Evolutionary conservation across 768 basidiomycete species (phyloP).

Genomic region (Hypholoma fasciculare): DNA sequence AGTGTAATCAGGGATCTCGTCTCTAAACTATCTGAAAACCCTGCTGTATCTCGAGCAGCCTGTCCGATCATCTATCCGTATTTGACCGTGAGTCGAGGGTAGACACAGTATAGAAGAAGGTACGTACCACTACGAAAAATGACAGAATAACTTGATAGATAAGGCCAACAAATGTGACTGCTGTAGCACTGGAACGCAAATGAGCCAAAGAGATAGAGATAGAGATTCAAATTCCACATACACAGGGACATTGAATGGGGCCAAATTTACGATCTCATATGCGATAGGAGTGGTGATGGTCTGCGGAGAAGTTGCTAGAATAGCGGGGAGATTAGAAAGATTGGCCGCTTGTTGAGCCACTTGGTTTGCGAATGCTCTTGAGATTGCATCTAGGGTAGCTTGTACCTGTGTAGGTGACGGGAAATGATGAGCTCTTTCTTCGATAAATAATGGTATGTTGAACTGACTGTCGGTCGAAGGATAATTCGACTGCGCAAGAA

Average conservation of each 20-base stretch:
- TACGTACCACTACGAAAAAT: slow-evolving; percentile 42
- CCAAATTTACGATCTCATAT: slow-evolving; percentile 48
- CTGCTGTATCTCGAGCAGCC: slow-evolving; percentile 29
- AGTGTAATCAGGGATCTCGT: slow-evolving; percentile 27
- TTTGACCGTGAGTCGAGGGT: not conserved
- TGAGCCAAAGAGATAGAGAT: not conserved
- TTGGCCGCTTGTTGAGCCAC: slow-evolving; percentile 28
- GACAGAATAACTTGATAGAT: slow-evolving; percentile 52
- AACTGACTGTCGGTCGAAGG: slow-evolving; percentile 30
- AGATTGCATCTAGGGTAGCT: slow-evolving; percentile 34
- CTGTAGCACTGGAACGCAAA: slow-evolving; percentile 39
- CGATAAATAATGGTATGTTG: no score
- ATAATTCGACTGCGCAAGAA: slow-evolving; percentile 28
- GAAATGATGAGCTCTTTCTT: no score
- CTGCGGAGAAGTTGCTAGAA: slow-evolving; percentile 49
- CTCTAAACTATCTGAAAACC: slow-evolving; percentile 22
- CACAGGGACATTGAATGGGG: slow-evolving; percentile 62
- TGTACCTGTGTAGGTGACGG: slow-evolving; percentile 24
- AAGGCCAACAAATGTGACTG: slow-evolving; percentile 53
- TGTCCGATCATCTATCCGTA: slow-evolving; percentile 28
- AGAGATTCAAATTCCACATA: slow-evolving; percentile 27
- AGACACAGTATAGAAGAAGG: not conserved
- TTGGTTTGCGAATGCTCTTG: slow-evolving; percentile 31
- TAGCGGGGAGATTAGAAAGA: slow-evolving; percentile 24
- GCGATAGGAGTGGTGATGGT: slow-evolving; percentile 48